Evolutionary conservation across 768 basidiomycete species (phyloP), one percentile per base, ranked within the genome.

Genomic region (Daedaleopsis nitida): DNA sequence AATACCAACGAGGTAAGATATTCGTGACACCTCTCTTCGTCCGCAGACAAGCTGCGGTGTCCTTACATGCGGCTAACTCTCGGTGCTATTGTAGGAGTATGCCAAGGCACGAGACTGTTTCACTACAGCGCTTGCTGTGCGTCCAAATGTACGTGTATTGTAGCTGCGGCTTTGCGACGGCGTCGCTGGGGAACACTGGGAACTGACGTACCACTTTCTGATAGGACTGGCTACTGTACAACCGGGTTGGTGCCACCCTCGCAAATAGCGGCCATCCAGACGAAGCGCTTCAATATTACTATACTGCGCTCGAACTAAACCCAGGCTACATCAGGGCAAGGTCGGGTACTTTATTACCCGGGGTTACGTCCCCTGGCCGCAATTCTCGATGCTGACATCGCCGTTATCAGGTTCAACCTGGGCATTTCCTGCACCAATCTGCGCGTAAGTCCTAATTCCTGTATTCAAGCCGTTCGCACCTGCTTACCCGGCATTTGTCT

Each of bases 101-200:
- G 81, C 77, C 21, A 96, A 94, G 72, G 94, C 96, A 0, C 87
- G 89, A 62, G 97, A 99, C 72, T 99, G 97, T 77, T 98, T 99
- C 77, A 80, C 81, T 51, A 83, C 96, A 0, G 97, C 97, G 1
- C 76, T 98, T 61, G 87, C 87, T 4, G 87, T 94, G 53, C 81
- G 94, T 59, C 96, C 95, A 2, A 88, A 94, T 57, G 96, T 97
- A 70, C 13, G 66, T 63, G 42, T 24, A 32, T n/a, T 48, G n/a
- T 19, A 5, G 27, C 34, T 42, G 9, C n/a, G 43, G 34, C 50
- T 37, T 53, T n/a, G n/a, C 12, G 39, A 23, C 35, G 24, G 55
- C 45, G 19, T 14, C 23, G 13, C 14, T 49, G 7, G 14, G 45
- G 23, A 24, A 45, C 11, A 24, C 37, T 35, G 52, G 32, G 43